Evolutionary conservation across 106 monocot genomes (phyloP).

Genomic region (Allium sativum): DNA sequence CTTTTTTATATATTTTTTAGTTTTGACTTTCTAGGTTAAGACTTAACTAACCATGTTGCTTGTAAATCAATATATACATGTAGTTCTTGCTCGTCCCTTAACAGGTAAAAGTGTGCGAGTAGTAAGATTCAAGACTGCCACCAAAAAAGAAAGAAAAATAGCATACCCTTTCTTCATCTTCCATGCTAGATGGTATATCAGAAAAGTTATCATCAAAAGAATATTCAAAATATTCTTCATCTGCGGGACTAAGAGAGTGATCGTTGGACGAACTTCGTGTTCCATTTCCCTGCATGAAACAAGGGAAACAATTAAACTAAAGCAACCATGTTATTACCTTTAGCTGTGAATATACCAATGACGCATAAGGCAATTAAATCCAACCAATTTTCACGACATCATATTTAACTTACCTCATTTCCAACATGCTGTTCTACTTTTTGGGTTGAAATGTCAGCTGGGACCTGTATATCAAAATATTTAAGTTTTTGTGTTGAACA

Average conservation of each 20-base stretch:
- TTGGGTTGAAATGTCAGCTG: slow-evolving; percentile 34
- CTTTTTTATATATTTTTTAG: too few species aligned
- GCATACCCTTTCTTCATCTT: slow-evolving; percentile 91
- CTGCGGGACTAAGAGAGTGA: slow-evolving; percentile 8
- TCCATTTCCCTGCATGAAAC: slow-evolving; percentile 26
- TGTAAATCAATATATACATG: too few species aligned
- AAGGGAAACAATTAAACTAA: too few species aligned
- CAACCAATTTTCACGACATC: not conserved
- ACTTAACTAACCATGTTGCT: too few species aligned
- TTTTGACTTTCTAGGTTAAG: too few species aligned
- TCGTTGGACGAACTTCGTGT: slow-evolving; percentile 37
- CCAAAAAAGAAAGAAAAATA: not conserved
- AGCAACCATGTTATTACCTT: too few species aligned
- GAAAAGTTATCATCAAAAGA: slow-evolving; percentile 47
- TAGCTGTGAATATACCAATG: too few species aligned
- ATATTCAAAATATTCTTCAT: slow-evolving; percentile 55
- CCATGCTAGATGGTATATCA: slow-evolving; percentile 57
- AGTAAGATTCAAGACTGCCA: too few species aligned
- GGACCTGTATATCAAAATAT: slow-evolving; percentile 39
- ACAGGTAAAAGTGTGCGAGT: too few species aligned
- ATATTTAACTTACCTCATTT: slow-evolving; percentile 31
- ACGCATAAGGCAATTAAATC: too few species aligned
- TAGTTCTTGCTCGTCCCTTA: too few species aligned
- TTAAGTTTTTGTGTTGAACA: too few species aligned
- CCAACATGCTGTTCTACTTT: slow-evolving; percentile 11